Evolutionary conservation across 2,329 filamentous ascomycete genomes (phyloP).

Genomic region (Teratosphaeria nubilosa): DNA sequence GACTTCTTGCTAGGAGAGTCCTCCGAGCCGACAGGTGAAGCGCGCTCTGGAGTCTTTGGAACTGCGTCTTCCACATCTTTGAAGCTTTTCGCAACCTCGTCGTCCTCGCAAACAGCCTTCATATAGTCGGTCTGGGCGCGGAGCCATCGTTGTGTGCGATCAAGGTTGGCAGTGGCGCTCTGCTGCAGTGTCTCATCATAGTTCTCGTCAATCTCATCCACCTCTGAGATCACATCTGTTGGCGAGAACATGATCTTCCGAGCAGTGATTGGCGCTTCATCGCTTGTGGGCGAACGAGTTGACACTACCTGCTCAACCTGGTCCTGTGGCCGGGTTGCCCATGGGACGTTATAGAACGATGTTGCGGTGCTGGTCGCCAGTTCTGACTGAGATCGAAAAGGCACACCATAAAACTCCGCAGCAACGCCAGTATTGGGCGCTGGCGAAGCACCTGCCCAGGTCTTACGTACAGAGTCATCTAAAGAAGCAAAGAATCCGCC

Average conservation of each 20-base stretch:
- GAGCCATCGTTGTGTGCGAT: conserved; percentile 81
- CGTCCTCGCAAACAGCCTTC: conserved; percentile 23
- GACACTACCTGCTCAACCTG: conserved; percentile 61
- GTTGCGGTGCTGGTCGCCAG: conserved; percentile 85
- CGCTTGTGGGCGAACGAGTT: conserved; percentile 31
- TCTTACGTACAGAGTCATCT: conserved; percentile 58
- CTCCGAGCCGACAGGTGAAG: conserved; percentile 11
- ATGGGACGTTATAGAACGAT: conserved; percentile 79
- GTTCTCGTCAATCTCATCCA: conserved; percentile 50
- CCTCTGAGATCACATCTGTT: conserved; percentile 27
- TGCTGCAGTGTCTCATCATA: conserved; percentile 66
- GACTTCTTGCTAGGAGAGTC: conserved; percentile 53
- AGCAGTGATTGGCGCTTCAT: conserved; percentile 51
- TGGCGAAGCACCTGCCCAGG: conserved; percentile 57
- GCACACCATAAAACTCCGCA: conserved; percentile 79
- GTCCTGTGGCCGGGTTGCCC: conserved; percentile 34
- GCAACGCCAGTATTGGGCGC: conserved; percentile 83
- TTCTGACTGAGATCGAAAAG: conserved; percentile 47
- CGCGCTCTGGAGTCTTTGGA: conserved; percentile 21
- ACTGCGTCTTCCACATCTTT: conserved; percentile 18
- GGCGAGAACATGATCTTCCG: conserved; percentile 40
- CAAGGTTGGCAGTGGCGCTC: conserved; percentile 61
- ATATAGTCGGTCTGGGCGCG: conserved; percentile 65
- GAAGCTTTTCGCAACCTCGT: conserved; percentile 20
- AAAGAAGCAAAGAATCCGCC: conserved; percentile 85